These are phyloP conservation scores for Annulohypoxylon bovei DNA, from an alignment of 495 filamentous ascomycete genomes.

Conservation along the genomic window DNA sequence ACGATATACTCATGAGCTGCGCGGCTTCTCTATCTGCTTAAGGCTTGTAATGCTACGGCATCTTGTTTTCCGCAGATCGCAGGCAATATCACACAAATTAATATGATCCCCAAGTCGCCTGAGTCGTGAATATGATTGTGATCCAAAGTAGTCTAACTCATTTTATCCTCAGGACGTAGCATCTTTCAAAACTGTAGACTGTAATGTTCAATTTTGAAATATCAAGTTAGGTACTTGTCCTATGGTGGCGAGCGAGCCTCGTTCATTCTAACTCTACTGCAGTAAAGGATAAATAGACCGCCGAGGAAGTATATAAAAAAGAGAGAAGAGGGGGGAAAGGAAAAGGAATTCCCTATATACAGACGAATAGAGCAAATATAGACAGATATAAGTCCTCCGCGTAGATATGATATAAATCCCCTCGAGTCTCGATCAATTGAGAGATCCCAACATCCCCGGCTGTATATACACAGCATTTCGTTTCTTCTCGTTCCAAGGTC, in stretches of 20 bases:
- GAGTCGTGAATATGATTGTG: not conserved
- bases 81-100: constrained; percentile 28
- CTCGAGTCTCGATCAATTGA: not conserved
- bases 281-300: constrained; percentile 8
- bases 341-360: constrained; percentile 28
- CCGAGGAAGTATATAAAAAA: constrained; percentile 3
- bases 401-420: constrained; percentile 22
- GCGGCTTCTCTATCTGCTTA: constrained; percentile 1
- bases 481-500: not conserved
- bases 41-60: constrained; percentile 13
- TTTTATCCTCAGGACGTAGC: not conserved
- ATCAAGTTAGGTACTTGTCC: constrained; percentile 6
- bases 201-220: not conserved
- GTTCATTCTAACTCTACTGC: constrained; percentile 33
- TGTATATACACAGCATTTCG: constrained; percentile 4
- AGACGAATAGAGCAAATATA: constrained; percentile 5
- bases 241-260: constrained; percentile 31
- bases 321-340: not conserved
- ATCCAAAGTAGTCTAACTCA: not conserved
- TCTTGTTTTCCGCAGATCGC: constrained; percentile 22
- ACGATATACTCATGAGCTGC: constrained; percentile 16
- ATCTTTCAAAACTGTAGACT: not conserved
- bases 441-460: not conserved
- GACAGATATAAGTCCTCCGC: constrained; percentile 1
- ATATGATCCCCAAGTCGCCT: not conserved